phyloP scores from a whole-genome alignment of 345 rosid genomes.

The Syzygium grande region DNA sequence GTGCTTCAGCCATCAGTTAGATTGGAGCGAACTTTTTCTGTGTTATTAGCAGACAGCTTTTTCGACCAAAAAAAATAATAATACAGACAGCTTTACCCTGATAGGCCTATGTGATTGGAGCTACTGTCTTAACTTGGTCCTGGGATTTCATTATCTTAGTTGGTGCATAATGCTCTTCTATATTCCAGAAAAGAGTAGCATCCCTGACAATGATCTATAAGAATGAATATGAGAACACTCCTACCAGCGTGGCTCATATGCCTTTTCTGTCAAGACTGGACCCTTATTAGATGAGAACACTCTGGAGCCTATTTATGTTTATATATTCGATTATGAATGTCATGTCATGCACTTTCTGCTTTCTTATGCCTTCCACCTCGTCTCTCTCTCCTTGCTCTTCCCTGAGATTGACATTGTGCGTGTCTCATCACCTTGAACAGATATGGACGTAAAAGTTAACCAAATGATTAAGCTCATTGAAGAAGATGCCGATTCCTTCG shows the following conservation, averaged over 20 bases:
- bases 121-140: neutral
- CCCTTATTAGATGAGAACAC: neutral
- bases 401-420: neutral
- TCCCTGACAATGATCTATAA: neutral
- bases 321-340: neutral
- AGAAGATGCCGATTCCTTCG: slow-evolving; percentile 99
- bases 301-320: neutral
- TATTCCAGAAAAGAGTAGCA: neutral
- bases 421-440: slow-evolving; percentile 27
- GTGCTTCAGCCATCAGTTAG: neutral
- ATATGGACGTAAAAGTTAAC: slow-evolving; percentile 89
- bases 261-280: neutral
- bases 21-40: neutral
- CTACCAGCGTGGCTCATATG: neutral
- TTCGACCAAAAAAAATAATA: too few species aligned
- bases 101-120: neutral
- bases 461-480: slow-evolving; percentile 97
- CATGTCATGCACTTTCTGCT: neutral
- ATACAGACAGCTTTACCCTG: neutral
- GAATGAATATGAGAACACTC: neutral
- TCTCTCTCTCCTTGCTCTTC: neutral
- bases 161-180: neutral
- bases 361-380: neutral
- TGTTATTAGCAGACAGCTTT: neutral
- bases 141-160: neutral